Conservation (phyloP, 2,329 filamentous ascomycete species). For the Claviceps africana region DNA sequence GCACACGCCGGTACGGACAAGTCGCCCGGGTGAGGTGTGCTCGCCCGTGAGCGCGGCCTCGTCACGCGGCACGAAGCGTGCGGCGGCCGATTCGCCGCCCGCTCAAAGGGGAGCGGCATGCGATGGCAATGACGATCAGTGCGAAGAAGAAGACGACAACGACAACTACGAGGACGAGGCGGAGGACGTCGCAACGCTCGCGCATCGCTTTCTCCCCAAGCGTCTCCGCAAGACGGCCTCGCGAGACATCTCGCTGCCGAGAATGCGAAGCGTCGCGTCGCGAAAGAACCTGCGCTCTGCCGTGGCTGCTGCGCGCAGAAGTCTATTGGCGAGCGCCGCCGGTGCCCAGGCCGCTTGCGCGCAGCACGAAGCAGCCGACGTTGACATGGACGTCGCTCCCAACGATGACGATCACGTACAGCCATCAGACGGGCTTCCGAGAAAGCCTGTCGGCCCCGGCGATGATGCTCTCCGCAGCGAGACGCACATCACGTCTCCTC, state of each 20-base stretch:
- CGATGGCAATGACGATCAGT: background rate
- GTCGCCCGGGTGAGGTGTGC: slow-evolving; percentile 11
- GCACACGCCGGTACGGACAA: slow-evolving; percentile 6
- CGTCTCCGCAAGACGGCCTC: slow-evolving; percentile 39
- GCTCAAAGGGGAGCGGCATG: slow-evolving; percentile 6
- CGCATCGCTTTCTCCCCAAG: slow-evolving; percentile 14
- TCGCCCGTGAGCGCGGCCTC: slow-evolving; percentile 21
- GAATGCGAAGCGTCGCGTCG: slow-evolving; percentile 18
- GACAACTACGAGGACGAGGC: slow-evolving; percentile 2
- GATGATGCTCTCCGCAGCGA: background rate
- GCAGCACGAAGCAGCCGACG: background rate
- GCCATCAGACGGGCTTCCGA: slow-evolving; percentile 8
- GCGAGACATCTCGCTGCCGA: slow-evolving; percentile 25
- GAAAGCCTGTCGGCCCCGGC: slow-evolving; percentile 8
- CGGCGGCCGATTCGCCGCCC: slow-evolving; percentile 23
- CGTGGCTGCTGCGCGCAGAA: slow-evolving; percentile 1
- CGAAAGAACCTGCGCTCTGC: slow-evolving; percentile 4
- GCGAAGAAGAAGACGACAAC: background rate
- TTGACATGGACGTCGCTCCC: background rate
- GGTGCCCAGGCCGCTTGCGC: background rate
- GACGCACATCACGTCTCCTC: background rate
- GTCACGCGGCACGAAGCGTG: slow-evolving; percentile 37
- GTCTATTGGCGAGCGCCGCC: background rate
- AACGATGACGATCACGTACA: background rate
- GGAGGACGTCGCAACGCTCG: slow-evolving; percentile 10